These are phyloP conservation scores for Murraya koenigii DNA, from an alignment of 345 rosid genomes.

Conservation along the genomic window DNA sequence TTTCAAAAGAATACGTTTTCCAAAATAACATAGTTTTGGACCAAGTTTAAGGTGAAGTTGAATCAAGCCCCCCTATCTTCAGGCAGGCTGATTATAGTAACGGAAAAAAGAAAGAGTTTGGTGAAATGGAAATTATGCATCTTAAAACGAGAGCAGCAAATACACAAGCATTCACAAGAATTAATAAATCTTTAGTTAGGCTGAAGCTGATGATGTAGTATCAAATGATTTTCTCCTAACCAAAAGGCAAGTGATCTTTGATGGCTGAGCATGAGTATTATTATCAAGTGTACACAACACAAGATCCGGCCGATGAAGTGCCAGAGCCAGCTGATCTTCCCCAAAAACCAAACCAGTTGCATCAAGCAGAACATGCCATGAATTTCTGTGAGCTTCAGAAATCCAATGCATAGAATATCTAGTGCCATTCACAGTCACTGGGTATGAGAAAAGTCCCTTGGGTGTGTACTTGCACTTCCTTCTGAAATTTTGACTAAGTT, in stretches of 20 bases:
- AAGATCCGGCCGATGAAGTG: conserved; percentile 51
- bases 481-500: conserved; percentile 63
- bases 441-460: conserved; percentile 59
- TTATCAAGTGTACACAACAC: conserved; percentile 39
- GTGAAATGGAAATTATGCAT: neutral
- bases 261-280: conserved; percentile 34
- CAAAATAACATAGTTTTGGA: neutral
- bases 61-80: neutral
- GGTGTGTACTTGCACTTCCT: conserved; percentile 59
- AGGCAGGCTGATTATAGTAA: neutral
- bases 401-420: conserved; percentile 71
- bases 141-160: neutral
- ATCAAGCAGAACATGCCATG: conserved; percentile 67
- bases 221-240: conserved; percentile 49
- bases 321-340: conserved; percentile 44
- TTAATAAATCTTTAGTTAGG: neutral
- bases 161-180: neutral
- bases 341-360: conserved; percentile 45
- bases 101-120: too few species aligned
- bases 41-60: neutral
- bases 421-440: conserved; percentile 36
- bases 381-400: conserved; percentile 67
- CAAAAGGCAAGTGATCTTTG: conserved; percentile 41
- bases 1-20: too few species aligned
- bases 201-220: conserved; percentile 9